Evolutionary conservation across 2,329 filamentous ascomycete genomes (phyloP).

Genomic region (Hyphodiscus sp.): DNA sequence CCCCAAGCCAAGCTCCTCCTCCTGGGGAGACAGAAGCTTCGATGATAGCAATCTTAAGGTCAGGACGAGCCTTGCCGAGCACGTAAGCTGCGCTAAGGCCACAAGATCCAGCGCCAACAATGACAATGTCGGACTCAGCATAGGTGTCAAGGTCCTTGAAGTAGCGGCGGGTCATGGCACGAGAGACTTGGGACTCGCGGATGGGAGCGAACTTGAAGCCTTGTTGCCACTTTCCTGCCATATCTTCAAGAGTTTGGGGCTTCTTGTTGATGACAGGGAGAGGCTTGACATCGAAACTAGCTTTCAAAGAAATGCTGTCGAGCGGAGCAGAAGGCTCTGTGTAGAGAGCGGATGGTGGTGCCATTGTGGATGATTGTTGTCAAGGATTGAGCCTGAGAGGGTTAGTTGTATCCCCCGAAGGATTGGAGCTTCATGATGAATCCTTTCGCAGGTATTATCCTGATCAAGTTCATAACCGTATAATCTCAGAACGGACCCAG

Average conservation of each 20-base stretch:
- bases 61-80: conserved; percentile 74
- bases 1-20: conserved; percentile 87
- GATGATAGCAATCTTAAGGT: conserved; percentile 86
- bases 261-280: conserved; percentile 38
- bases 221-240: conserved; percentile 69
- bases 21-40: conserved; percentile 83
- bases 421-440: conserved; percentile 65
- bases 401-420: conserved; percentile 33
- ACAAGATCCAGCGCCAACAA: conserved; percentile 84
- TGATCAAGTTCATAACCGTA: conserved; percentile 93
- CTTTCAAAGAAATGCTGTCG: conserved; percentile 30
- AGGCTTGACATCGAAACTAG: conserved; percentile 45
- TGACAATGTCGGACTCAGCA: conserved; percentile 90
- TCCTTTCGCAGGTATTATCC: conserved; percentile 99
- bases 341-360: conserved; percentile 67
- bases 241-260: conserved; percentile 45
- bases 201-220: conserved; percentile 77
- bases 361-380: conserved; percentile 51
- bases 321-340: conserved; percentile 31
- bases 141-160: conserved; percentile 83
- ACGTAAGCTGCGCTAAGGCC: conserved; percentile 80
- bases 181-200: conserved; percentile 85
- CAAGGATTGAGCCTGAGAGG: conserved; percentile 33
- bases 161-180: conserved; percentile 91
- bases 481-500: conserved; percentile 66